Base-by-base conservation (phyloP, 2,329 filamentous ascomycete genomes). In the Aureobasidium sp. region DNA sequence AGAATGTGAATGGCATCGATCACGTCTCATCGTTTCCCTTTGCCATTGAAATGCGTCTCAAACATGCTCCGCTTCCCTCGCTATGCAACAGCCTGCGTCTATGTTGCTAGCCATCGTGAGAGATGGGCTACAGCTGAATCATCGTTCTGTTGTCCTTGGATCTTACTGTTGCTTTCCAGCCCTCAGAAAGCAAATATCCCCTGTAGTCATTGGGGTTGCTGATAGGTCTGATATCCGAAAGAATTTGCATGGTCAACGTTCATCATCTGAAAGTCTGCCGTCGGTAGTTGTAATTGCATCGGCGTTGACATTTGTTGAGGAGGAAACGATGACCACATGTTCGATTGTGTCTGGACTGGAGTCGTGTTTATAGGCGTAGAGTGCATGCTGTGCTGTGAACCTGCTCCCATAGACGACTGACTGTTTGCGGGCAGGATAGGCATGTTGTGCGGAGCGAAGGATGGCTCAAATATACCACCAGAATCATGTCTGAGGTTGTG, bases 401-500 rank as follows among this genome's bases (percentile, higher is more conserved):
- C 10, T n/a, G 38, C 23, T 17, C 43, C 15, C 37, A 38, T 6
- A 29, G 55, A 33, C 21, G 33, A 31, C 4, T 47, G 43, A 15
- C 31, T 49, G 33, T 4, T 5, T 31, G 47, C 38, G 17, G 47
- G 38, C 7, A 60, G 31, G 21, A 54, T 60, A 3, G 57, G 57
- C 45, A 53, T 53, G 40, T 54, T 53, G 13, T 60, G 58, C 23
- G 46, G 58, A 15, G 46, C 49, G n/a, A 60, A 60, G 15, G 58
- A 60, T 8, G 58, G 58, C 17, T 60, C 58, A 17, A 53, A 60
- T n/a, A 60, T 54, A 29, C 58, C 46, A 10, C 58, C 58, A 13
- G 58, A 60, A 23, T 60, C 58, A 21, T 60, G 58, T 29, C 58
- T 50, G n/a, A 58, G 55, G 7, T 23, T 49, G 23, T 53, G 33